These are phyloP conservation scores for Asclepias syriaca DNA, from an alignment of 257 asterid species.

Conservation along the genomic window DNA sequence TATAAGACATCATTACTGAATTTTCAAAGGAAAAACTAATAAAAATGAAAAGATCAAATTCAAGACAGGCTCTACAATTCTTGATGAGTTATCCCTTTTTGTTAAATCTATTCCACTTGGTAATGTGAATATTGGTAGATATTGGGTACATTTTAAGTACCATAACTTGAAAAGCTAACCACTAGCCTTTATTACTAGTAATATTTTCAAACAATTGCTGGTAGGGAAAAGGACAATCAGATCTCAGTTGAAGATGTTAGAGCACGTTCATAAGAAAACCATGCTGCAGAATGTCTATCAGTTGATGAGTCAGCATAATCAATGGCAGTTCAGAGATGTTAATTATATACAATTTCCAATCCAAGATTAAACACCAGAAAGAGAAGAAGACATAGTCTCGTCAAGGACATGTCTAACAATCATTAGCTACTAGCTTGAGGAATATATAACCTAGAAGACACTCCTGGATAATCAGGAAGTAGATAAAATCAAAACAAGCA, in stretches of 20 bases:
- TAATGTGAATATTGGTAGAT: not conserved
- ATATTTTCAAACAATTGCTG: not conserved
- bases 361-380: not conserved
- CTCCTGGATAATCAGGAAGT: not conserved
- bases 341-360: not conserved
- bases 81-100: not conserved
- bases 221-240: not conserved
- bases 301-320: not conserved
- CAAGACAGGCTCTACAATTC: not conserved
- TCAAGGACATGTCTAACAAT: not conserved
- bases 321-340: not conserved
- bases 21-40: not conserved
- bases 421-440: not conserved
- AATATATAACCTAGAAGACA: not conserved
- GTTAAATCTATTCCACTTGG: not conserved
- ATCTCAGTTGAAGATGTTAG: not conserved
- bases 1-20: not conserved
- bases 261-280: not conserved
- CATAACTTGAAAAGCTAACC: not conserved
- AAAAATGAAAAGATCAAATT: not conserved
- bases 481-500: not conserved
- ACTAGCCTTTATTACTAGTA: too few relatives aligned
- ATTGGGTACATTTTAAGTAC: not conserved
- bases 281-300: not conserved
- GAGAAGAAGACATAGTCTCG: not conserved